Evolutionary conservation across 495 filamentous ascomycete genomes (phyloP).

Genomic region (Hypoxylon trugodes): DNA sequence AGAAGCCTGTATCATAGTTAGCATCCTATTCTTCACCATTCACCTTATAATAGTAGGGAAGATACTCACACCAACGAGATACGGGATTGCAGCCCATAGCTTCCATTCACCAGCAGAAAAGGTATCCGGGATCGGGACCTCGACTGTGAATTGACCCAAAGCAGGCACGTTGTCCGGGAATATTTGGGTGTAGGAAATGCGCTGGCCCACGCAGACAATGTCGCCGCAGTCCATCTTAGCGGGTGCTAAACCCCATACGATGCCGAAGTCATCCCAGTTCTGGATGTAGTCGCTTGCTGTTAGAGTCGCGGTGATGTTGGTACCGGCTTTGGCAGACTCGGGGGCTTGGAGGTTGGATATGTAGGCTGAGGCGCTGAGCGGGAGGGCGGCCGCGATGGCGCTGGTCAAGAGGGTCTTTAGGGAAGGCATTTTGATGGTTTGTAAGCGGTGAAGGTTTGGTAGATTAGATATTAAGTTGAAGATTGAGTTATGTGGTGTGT

Average conservation of each 20-base stretch:
- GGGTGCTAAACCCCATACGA: constrained; percentile 39
- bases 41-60: too few relatives aligned
- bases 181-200: constrained; percentile 38
- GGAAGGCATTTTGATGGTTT: constrained; percentile 42
- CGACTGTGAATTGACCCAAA: constrained; percentile 43
- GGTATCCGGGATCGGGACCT: constrained; percentile 55
- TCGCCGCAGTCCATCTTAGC: constrained; percentile 12
- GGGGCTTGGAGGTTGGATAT: constrained; percentile 16
- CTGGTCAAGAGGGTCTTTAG: constrained; percentile 30
- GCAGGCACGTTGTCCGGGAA: constrained; percentile 36
- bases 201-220: constrained; percentile 33
- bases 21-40: too few relatives aligned
- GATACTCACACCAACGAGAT: constrained; percentile 42
- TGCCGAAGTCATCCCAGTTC: constrained; percentile 47
- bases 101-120: constrained; percentile 58
- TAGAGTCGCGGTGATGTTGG: constrained; percentile 29
- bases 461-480: too few relatives aligned
- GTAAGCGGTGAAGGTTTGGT: background rate
- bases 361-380: constrained; percentile 28
- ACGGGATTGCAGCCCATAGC: constrained; percentile 53
- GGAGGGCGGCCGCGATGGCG: constrained; percentile 20
- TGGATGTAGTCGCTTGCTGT: constrained; percentile 40
- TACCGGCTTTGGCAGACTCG: constrained; percentile 16
- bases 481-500: too few relatives aligned
- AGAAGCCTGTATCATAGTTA: constrained; percentile 33